Evolutionary conservation across 441 rosid genomes (phyloP).

Genomic region (Hura crepitans): DNA sequence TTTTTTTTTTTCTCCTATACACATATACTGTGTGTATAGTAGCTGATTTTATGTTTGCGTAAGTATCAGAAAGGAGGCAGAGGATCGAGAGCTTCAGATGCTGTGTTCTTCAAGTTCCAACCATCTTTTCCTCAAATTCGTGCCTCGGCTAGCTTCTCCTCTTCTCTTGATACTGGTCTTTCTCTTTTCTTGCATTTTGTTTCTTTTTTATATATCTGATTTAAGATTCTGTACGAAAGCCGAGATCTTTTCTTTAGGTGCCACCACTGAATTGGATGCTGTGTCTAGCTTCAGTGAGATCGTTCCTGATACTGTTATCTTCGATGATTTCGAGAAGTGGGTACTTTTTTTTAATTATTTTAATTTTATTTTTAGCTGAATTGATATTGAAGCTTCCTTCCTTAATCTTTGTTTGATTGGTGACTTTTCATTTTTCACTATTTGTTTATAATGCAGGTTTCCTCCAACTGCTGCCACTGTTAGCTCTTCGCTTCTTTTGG

Average conservation of each 20-base stretch:
- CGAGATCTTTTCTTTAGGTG: slow-evolving; percentile 34
- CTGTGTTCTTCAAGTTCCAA: slow-evolving; percentile 38
- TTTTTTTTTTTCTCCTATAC: not conserved
- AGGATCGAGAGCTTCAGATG: slow-evolving; percentile 37
- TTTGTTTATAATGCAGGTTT: slow-evolving; percentile 41
- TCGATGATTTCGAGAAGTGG: slow-evolving; percentile 90
- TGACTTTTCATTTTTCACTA: not conserved
- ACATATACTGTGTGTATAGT: not conserved
- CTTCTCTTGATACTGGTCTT: slow-evolving; percentile 58
- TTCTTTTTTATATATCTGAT: not conserved
- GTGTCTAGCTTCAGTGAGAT: slow-evolving; percentile 93
- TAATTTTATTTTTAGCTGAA: not conserved
- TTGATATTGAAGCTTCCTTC: not conserved
- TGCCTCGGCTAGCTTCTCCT: slow-evolving; percentile 51
- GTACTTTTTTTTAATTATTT: not conserved
- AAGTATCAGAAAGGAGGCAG: slow-evolving; percentile 24
- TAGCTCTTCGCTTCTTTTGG: slow-evolving; percentile 86
- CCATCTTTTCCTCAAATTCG: slow-evolving; percentile 45
- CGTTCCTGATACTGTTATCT: slow-evolving; percentile 91
- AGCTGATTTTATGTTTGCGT: not conserved
- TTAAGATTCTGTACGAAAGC: not conserved
- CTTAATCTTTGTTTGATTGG: not conserved
- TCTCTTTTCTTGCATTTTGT: not conserved
- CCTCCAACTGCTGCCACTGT: slow-evolving; percentile 97
- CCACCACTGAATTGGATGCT: slow-evolving; percentile 69